phyloP scores from a whole-genome alignment of 768 basidiomycete genomes.

The Infundibulicybe gibba region DNA sequence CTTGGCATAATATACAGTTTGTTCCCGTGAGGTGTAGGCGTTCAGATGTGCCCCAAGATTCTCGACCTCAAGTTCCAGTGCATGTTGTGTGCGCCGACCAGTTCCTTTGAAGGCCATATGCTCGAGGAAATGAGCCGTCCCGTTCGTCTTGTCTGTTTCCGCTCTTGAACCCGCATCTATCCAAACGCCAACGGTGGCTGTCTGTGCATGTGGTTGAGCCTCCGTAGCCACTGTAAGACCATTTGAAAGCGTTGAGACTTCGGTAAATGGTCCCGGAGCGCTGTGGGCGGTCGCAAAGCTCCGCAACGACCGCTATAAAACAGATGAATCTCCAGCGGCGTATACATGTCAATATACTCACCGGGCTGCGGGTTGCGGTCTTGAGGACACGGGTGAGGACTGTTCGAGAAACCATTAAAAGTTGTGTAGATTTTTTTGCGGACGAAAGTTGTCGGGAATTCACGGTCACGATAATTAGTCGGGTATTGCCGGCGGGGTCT shows the following conservation, averaged over 20 bases:
- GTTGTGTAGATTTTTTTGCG: conserved; percentile 23
- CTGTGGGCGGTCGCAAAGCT: conserved; percentile 73
- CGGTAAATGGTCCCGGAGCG: conserved; percentile 70
- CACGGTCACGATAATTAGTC: conserved; percentile 19
- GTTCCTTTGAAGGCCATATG: conserved; percentile 99
- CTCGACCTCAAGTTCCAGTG: conserved; percentile 95
- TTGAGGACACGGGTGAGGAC: conserved; percentile 40
- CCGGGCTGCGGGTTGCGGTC: conserved; percentile 35
- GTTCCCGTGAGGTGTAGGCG: conserved; percentile 97
- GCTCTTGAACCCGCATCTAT: conserved; percentile 98
- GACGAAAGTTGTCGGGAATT: conserved; percentile 16
- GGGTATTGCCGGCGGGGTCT: background rate
- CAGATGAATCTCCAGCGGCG: background rate
- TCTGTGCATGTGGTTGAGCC: conserved; percentile 85
- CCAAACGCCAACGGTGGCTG: conserved; percentile 99
- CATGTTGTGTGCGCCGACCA: conserved; percentile 79
- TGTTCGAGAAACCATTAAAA: conserved; percentile 35
- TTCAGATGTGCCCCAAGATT: conserved; percentile 97
- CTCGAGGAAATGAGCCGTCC: conserved; percentile 98
- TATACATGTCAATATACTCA: conserved; percentile 15
- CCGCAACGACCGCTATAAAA: conserved; percentile 33
- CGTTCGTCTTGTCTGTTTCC: conserved; percentile 92
- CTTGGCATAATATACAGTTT: conserved; percentile 99
- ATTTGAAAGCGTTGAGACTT: conserved; percentile 90
- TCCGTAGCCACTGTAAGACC: conserved; percentile 96